Evolutionary conservation across 352 stramenopile genomes (phyloP), one percentile per base, ranked within the genome.

Genomic region (Globisporangium nagaii): DNA sequence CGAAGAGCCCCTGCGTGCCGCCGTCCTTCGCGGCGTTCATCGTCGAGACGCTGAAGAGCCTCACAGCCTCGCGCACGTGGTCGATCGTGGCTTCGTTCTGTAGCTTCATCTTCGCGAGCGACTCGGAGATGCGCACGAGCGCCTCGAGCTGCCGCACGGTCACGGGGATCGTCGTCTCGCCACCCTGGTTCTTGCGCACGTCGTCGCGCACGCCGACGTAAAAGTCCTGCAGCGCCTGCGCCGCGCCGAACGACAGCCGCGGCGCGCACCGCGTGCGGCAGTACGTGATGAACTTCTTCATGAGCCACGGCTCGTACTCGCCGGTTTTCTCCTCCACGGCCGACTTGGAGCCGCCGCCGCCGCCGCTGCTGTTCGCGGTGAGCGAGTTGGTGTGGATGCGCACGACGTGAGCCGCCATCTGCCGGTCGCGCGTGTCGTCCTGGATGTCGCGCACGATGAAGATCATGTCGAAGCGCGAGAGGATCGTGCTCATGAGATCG

Each of bases 241-340:
- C 91, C 0, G 96, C 92, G 39, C 88, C 79, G 44, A 95, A 77
- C 2, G 88, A 97, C n/a, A 99, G 76, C 48, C 86, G 80, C 40
- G 88, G 88, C n/a, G 90, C 81, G 47, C 95, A 98, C 35, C 95
- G 96, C 4, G 88, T 79, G 34, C 97, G 93, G 67, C 93, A 98
- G 70, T 99, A 99, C 47, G 97, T 96, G 65, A 99, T 96, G 64
- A 98, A 99, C 68, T 96, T 93, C 66, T 99, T 99, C 60, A 99
- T 90, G 31, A 97, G 53, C 88, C 78, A 91, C 19, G 79, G 76
- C 52, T 90, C 77, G 44, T 91, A 88, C 53, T 93, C 83, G 8
- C 79, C 76, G 0, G 44, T 53, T 10, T 48, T 50, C 44, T 79
- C 64, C 19, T 73, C 63, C 22, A 49, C 60, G 2, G 56, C 51